phyloP scores from a whole-genome alignment of 352 stramenopile genomes.

The Globisporangium lucens region DNA sequence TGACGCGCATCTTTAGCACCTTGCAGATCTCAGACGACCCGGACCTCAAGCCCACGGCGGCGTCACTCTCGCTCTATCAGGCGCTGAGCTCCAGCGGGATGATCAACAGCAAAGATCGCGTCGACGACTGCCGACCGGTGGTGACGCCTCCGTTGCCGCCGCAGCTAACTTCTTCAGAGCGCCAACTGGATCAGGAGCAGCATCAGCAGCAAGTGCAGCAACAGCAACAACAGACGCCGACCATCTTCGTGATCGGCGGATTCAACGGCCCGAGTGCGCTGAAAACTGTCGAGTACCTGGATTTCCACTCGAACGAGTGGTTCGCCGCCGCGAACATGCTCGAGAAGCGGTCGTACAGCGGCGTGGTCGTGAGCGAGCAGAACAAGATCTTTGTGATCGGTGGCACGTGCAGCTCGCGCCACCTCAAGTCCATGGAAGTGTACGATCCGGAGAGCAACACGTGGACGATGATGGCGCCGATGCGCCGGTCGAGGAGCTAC shows the following conservation, averaged over 20 bases:
- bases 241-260: slow-evolving; percentile 67
- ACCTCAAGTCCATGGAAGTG: slow-evolving; percentile 57
- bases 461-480: slow-evolving; percentile 50
- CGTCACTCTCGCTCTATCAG: slow-evolving; percentile 19
- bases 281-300: slow-evolving; percentile 60
- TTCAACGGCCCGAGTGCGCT: slow-evolving; percentile 60
- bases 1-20: slow-evolving; percentile 20
- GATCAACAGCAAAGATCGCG: slow-evolving; percentile 38
- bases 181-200: neutral
- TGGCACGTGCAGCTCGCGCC: slow-evolving; percentile 49
- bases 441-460: slow-evolving; percentile 52
- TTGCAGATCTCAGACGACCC: slow-evolving; percentile 6
- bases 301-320: slow-evolving; percentile 64
- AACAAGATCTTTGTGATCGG: slow-evolving; percentile 61
- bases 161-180: neutral
- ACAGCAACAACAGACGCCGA: slow-evolving; percentile 28
- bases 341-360: slow-evolving; percentile 59
- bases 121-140: slow-evolving; percentile 5
- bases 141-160: neutral
- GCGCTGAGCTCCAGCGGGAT: slow-evolving; percentile 28
- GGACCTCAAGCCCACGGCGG: slow-evolving; percentile 4
- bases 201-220: slow-evolving; percentile 10
- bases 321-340: slow-evolving; percentile 47
- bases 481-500: slow-evolving; percentile 62
- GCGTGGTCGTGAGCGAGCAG: slow-evolving; percentile 41